Evolutionary conservation across 192 early-diverging fungal species (phyloP).

Genomic region (Coemansia sp.): DNA sequence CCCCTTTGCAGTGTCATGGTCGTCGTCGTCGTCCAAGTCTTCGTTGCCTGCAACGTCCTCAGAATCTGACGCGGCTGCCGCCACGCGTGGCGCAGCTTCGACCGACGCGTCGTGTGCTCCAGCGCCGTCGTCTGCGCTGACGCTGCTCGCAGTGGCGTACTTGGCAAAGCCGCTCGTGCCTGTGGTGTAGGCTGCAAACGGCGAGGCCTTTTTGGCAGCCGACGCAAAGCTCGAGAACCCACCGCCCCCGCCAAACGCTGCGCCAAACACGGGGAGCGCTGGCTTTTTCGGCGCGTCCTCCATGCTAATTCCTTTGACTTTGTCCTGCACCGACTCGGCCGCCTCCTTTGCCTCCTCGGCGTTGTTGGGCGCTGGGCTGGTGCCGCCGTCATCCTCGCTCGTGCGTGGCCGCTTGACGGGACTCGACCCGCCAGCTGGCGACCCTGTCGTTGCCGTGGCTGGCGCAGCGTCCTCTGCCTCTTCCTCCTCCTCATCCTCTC

Average conservation of each 20-base stretch:
- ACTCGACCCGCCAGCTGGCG: conserved; percentile 24
- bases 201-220: conserved; percentile 29
- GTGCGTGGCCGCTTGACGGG: conserved; percentile 52
- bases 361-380: background rate
- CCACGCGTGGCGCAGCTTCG: background rate
- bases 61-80: background rate
- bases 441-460: background rate
- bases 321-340: conserved; percentile 9
- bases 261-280: conserved; percentile 17
- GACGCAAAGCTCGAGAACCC: conserved; percentile 39
- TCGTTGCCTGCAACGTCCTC: conserved; percentile 4
- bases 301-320: conserved; percentile 10
- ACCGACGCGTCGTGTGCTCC: background rate
- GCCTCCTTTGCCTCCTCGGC: conserved; percentile 6
- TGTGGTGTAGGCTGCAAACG: conserved; percentile 23
- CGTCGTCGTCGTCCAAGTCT: background rate
- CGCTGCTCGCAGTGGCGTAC: conserved; percentile 26
- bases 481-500: background rate
- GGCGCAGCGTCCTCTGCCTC: too few relatives aligned
- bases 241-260: conserved; percentile 20
- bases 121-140: background rate
- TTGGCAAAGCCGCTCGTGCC: conserved; percentile 44
- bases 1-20: background rate
- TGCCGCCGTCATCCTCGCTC: conserved; percentile 29
- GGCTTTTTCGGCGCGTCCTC: background rate